These are phyloP conservation scores for Glycine latifolia DNA, from an alignment of 306 rosid genomes.

Conservation along the genomic window DNA sequence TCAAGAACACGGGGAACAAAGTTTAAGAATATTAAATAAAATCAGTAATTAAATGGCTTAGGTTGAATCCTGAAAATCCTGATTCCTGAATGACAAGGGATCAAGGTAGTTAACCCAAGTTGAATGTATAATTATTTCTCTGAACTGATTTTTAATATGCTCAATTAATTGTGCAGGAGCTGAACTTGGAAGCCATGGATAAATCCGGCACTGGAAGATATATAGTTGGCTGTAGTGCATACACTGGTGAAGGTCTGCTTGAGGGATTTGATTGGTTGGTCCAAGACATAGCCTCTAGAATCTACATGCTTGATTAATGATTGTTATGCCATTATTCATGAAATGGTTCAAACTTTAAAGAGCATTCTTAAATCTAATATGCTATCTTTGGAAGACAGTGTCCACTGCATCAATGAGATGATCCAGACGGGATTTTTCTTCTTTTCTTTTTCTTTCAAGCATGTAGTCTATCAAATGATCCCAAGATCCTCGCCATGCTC, in stretches of 20 bases:
- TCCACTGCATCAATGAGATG: conserved; percentile 5
- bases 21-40: not conserved
- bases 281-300: conserved; percentile 86
- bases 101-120: conserved; percentile 1
- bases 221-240: conserved; percentile 86
- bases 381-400: not conserved
- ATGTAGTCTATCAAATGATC: not conserved
- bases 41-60: not conserved
- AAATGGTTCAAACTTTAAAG: conserved; percentile 22
- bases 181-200: conserved; percentile 84
- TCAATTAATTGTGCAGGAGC: conserved; percentile 54
- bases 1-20: not conserved
- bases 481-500: not conserved
- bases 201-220: conserved; percentile 70
- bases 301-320: conserved; percentile 66
- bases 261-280: conserved; percentile 93
- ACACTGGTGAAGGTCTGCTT: conserved; percentile 80
- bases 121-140: conserved; percentile 5
- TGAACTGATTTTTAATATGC: conserved; percentile 15
- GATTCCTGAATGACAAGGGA: not conserved
- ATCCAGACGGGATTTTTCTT: not conserved
- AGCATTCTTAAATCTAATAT: conserved; percentile 22
- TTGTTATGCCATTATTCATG: not conserved
- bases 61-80: not conserved
- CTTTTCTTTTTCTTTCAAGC: not conserved